Evolutionary conservation across 2,329 filamentous ascomycete species (phyloP), one percentile per base, ranked within the genome.

Genomic region (Botrytis porri): DNA sequence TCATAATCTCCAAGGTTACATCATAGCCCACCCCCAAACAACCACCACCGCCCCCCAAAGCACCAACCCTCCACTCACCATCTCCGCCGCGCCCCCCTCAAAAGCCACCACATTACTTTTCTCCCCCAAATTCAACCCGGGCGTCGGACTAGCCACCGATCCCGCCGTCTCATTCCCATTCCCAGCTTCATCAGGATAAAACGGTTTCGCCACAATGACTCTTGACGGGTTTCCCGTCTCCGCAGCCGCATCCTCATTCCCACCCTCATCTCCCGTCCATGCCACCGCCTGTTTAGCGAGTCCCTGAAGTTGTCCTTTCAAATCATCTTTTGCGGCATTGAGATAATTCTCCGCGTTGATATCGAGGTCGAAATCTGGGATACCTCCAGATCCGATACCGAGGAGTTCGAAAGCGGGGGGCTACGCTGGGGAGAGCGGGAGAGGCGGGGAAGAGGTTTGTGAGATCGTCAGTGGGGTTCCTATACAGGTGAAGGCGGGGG

Each of bases 131-230:
- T 0, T 54, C 45, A 54, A 54, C 4, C 29, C 65, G 25, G 65
- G 48, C 35, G 25, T 57, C 0, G 65, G 65, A 25, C 65, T 67
- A n/a, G 65, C 48, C 48, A 16, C 65, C 16, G 65, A 67, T 8
- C 65, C 48, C 1, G 65, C 65, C 45, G 65, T 67, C 48, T 39
- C 35, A 57, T 67, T 67, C 1, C 48, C 48, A 41, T 57, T 67
- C 6, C 65, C 65, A 18, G 35, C 65, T 10, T 67, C 48, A 43
- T 67, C 65, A 1, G 65, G 65, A 67, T 67, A 67, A 22, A 67
- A 67, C 18, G 48, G 65, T 43, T 57, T 67, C 6, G 48, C 48
- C 9, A 57, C 48, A 43, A 67, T 67, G 6, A 18, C 63, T 12
- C n/a, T 18, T 0, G 25, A 25, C 5, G 35, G 1, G 0, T 10